Percentiles rank a stretch among this genome's conserved stretches.
phyloP scores from a whole-genome alignment of 257 asterid species.

The Gentiana macrophylla region DNA sequence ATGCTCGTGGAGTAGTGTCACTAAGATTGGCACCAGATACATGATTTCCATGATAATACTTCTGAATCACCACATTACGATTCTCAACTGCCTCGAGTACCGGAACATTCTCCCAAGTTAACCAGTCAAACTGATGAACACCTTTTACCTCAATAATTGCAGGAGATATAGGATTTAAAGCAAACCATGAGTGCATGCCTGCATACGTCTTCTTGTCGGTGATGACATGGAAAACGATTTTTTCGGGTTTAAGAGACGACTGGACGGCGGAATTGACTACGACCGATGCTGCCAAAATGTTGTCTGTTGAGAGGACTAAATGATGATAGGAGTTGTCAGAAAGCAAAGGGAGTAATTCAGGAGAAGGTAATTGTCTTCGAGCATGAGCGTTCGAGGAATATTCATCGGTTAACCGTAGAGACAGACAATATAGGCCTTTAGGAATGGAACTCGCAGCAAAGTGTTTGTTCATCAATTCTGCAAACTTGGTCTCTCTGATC shows the following conservation, averaged over 20 bases:
- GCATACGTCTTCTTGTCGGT: conserved; percentile 96
- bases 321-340: conserved; percentile 75
- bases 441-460: conserved; percentile 95
- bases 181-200: conserved; percentile 97
- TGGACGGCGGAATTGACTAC: conserved; percentile 79
- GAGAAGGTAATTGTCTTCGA: conserved; percentile 83
- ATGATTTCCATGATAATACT: conserved; percentile 90
- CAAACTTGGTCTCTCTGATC: conserved; percentile 62
- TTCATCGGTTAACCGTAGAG: conserved; percentile 81
- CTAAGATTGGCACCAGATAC: conserved; percentile 60
- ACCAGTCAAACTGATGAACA: conserved; percentile 94
- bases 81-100: conserved; percentile 93
- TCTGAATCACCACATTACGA: conserved; percentile 56
- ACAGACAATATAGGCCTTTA: conserved; percentile 74
- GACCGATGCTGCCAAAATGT: conserved; percentile 88
- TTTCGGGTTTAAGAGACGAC: conserved; percentile 66
- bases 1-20: conserved; percentile 62
- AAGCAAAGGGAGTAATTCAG: conserved; percentile 76
- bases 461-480: conserved; percentile 77
- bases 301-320: conserved; percentile 82
- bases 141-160: conserved; percentile 92
- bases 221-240: conserved; percentile 81
- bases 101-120: conserved; percentile 85
- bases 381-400: conserved; percentile 93
- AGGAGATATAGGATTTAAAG: conserved; percentile 63